Evolutionary conservation across 345 rosid genomes (phyloP).

Genomic region (Aethionema arabicum): DNA sequence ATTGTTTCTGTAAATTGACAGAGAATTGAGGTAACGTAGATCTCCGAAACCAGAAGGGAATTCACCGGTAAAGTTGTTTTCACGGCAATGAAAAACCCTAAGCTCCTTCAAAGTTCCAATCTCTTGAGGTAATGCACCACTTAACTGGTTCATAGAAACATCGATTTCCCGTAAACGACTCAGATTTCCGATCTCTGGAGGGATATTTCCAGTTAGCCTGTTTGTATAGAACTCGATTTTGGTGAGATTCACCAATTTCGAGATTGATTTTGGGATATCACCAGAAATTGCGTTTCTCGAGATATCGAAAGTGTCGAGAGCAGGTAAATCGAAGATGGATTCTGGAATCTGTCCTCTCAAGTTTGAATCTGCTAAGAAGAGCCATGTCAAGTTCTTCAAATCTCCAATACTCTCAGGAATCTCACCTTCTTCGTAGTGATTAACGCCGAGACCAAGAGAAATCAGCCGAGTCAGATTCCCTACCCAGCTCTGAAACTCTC

Average conservation of each 20-base stretch:
- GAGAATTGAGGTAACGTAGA: conserved; percentile 45
- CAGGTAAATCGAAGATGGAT: conserved; percentile 45
- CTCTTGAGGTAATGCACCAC: conserved; percentile 55
- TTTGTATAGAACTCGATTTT: conserved; percentile 66
- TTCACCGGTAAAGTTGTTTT: conserved; percentile 62
- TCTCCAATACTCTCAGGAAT: conserved; percentile 62
- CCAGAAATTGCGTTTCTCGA: conserved; percentile 58
- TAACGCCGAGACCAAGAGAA: conserved; percentile 48
- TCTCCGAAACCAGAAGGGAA: conserved; percentile 74
- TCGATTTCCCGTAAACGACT: conserved; percentile 57
- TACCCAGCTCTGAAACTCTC: conserved; percentile 64
- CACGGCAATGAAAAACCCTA: conserved; percentile 51
- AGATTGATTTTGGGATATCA: conserved; percentile 50
- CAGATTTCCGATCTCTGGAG: conserved; percentile 54
- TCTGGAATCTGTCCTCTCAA: conserved; percentile 65
- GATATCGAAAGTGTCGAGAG: conserved; percentile 56
- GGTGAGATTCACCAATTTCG: conserved; percentile 49
- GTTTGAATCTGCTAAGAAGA: conserved; percentile 45
- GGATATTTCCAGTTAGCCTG: conserved; percentile 62
- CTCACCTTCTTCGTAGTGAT: conserved; percentile 47
- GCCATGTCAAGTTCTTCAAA: conserved; percentile 62
- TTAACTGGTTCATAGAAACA: conserved; percentile 54
- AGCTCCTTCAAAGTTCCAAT: conserved; percentile 55
- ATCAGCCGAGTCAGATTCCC: conserved; percentile 55
- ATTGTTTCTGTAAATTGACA: conserved; percentile 70